Percentiles rank a stretch among this genome's conserved stretches.
These are phyloP conservation scores for Melanomma pulvis-pyrius DNA, from an alignment of 495 filamentous ascomycete species.

Conservation along the genomic window DNA sequence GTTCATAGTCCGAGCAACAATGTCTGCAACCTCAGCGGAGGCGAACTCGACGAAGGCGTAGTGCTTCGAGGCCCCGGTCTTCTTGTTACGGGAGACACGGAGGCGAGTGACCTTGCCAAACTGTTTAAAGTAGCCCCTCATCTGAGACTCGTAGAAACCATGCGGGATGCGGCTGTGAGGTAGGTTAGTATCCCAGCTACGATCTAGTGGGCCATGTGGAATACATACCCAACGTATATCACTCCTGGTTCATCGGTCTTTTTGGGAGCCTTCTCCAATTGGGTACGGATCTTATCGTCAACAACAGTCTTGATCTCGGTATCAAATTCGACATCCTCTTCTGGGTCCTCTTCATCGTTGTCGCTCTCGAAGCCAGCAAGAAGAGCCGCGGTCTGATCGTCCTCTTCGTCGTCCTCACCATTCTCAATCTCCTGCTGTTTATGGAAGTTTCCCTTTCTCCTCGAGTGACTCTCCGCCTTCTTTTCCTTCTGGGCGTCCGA, in stretches of 20 bases:
- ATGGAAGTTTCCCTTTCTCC: conserved; percentile 11
- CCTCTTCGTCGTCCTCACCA: conserved; percentile 23
- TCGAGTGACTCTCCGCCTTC: conserved; percentile 35
- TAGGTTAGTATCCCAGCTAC: conserved; percentile 32
- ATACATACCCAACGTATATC: conserved; percentile 73
- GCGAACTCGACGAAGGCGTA: conserved; percentile 92
- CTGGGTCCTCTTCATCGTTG: conserved; percentile 56
- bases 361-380: conserved; percentile 82
- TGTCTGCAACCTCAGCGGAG: conserved; percentile 74
- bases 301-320: conserved; percentile 57
- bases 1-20: conserved; percentile 93
- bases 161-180: conserved; percentile 72
- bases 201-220: neutral
- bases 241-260: conserved; percentile 66
- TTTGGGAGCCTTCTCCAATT: conserved; percentile 55
- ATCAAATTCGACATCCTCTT: conserved; percentile 59
- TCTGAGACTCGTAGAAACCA: conserved; percentile 96
- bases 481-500: conserved; percentile 31
- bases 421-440: conserved; percentile 24
- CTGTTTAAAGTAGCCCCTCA: conserved; percentile 92
- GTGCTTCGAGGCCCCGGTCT: conserved; percentile 85
- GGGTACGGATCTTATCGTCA: conserved; percentile 61
- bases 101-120: conserved; percentile 83
- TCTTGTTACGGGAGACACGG: conserved; percentile 85
- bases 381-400: conserved; percentile 69